Conservation (phyloP, 2,329 filamentous ascomycete genomes). For the Phaeoacremonium minimum region DNA sequence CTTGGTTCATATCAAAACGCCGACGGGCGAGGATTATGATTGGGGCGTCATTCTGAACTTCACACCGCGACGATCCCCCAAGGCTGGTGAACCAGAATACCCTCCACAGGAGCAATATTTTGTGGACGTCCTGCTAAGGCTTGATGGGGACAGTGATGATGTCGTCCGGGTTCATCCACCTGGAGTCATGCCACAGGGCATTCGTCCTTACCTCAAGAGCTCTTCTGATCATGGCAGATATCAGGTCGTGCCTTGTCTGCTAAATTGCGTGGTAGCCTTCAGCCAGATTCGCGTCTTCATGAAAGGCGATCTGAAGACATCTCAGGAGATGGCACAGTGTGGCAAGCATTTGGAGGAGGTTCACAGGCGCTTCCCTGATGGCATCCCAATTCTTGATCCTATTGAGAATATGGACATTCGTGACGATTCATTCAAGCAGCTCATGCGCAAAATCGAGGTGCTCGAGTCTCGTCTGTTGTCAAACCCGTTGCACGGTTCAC, state of each 20-base stretch:
- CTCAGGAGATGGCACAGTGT: conserved; percentile 62
- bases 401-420: conserved; percentile 95
- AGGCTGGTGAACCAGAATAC: conserved; percentile 64
- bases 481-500: conserved; percentile 89
- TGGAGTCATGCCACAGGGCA: conserved; percentile 59
- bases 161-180: conserved; percentile 48
- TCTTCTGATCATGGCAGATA: conserved; percentile 58
- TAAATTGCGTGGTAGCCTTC: conserved; percentile 81
- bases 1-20: conserved; percentile 78
- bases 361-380: conserved; percentile 84
- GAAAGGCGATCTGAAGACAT: conserved; percentile 67
- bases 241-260: conserved; percentile 80
- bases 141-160: conserved; percentile 46
- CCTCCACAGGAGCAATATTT: conserved; percentile 74
- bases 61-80: conserved; percentile 59
- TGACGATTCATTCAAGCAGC: conserved; percentile 89
- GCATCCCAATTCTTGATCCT: conserved; percentile 82
- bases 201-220: conserved; percentile 51
- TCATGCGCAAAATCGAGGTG: conserved; percentile 93
- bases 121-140: conserved; percentile 73
- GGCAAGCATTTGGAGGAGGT: conserved; percentile 74
- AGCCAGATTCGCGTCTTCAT: conserved; percentile 80
- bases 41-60: conserved; percentile 89
- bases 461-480: conserved; percentile 84
- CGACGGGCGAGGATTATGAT: conserved; percentile 74